Evolutionary conservation across 495 filamentous ascomycete genomes (phyloP).

Genomic region (Penicillium cosmopolitanum): DNA sequence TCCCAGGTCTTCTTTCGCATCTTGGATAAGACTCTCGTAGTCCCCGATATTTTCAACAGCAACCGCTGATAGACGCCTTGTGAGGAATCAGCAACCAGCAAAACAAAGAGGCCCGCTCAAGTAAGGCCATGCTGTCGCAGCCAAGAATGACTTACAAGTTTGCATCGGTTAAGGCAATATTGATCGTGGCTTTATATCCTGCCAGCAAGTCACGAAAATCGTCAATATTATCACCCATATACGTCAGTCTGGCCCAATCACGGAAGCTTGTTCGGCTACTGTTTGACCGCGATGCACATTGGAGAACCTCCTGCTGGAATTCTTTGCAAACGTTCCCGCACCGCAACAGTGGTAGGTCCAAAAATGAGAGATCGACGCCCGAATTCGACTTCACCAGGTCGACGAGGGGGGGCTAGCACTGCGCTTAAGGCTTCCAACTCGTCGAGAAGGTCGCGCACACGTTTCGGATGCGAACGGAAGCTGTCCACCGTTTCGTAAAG

Average conservation of each 20-base stretch:
- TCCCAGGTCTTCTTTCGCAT: conserved; percentile 42
- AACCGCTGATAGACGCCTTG: conserved; percentile 32
- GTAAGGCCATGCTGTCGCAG: no score
- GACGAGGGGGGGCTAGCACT: conserved; percentile 40
- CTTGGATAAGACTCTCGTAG: conserved; percentile 41
- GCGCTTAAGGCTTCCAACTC: conserved; percentile 44
- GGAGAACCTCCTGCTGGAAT: conserved; percentile 17
- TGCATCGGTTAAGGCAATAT: conserved; percentile 41
- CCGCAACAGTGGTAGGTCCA: no score
- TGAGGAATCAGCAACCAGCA: conserved; percentile 7
- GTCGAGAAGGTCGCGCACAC: conserved; percentile 42
- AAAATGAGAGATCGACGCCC: no score
- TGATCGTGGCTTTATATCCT: conserved; percentile 47
- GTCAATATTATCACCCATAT: conserved; percentile 35
- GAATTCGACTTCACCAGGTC: no score
- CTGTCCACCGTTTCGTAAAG: conserved; percentile 46
- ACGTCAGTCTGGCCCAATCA: conserved; percentile 36
- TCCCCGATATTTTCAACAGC: conserved; percentile 33
- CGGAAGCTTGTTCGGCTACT: conserved; percentile 26
- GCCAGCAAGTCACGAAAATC: conserved; percentile 36
- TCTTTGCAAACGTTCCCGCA: no score
- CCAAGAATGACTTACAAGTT: conserved; percentile 36
- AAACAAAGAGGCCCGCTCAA: no score
- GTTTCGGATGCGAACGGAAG: conserved; percentile 40
- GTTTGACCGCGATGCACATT: conserved; percentile 24